Evolutionary conservation across 2,329 filamentous ascomycete species (phyloP).

Genomic region (Colletotrichum graminicola): DNA sequence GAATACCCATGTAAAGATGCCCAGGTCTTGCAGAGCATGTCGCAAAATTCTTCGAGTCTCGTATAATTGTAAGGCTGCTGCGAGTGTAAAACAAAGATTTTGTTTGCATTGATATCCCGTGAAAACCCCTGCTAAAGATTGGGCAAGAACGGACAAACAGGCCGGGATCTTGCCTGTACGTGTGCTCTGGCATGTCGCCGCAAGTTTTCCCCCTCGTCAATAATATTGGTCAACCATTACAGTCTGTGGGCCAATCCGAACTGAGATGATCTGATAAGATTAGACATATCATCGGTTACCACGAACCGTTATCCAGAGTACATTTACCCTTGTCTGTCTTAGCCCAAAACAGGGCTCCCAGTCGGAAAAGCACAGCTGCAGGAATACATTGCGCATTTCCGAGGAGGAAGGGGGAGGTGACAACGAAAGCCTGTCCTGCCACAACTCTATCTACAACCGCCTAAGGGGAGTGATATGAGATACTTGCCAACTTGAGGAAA

Average conservation of each 20-base stretch:
- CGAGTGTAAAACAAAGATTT: not conserved
- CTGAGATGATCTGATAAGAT: constrained; percentile 40
- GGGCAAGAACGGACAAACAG: not conserved
- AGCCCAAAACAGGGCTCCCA: not conserved
- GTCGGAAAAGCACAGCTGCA: not conserved
- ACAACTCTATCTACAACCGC: not conserved
- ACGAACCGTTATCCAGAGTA: not conserved
- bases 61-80: too few relatives aligned
- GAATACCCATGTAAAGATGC: too few relatives aligned
- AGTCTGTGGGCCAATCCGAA: constrained; percentile 4
- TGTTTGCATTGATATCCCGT: not conserved
- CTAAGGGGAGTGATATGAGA: constrained; percentile 36
- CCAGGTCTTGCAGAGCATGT: not conserved
- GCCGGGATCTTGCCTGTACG: not conserved
- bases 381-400: not conserved
- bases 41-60: not conserved
- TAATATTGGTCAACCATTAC: constrained; percentile 12
- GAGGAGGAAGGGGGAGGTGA: not conserved
- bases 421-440: not conserved
- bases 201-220: constrained; percentile 17
- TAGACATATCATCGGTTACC: constrained; percentile 14
- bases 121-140: not conserved
- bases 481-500: constrained; percentile 46
- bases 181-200: constrained; percentile 27
- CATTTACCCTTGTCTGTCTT: constrained; percentile 22